phyloP scores from a whole-genome alignment of 352 stramenopile species.

The Saprolegnia diclina region DNA sequence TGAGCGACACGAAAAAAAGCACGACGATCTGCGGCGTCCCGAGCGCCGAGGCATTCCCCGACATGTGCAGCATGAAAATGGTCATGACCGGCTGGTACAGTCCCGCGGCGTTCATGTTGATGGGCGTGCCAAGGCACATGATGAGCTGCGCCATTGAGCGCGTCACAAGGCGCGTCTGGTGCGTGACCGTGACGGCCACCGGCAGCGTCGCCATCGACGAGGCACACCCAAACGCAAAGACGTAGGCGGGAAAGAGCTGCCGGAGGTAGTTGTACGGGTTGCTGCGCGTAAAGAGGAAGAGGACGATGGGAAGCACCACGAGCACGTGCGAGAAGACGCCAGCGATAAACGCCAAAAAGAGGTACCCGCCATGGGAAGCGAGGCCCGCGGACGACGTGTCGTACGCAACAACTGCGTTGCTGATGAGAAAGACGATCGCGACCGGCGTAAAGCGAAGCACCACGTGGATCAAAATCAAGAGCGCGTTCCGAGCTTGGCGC shows the following conservation, averaged over 20 bases:
- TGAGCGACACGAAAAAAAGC: constrained; percentile 38
- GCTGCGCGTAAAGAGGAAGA: constrained; percentile 44
- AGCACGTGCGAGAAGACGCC: constrained; percentile 58
- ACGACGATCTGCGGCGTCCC: constrained; percentile 39
- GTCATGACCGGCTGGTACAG: constrained; percentile 36
- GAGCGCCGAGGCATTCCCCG: constrained; percentile 47
- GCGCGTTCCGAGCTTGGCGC: constrained; percentile 56
- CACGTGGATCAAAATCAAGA: constrained; percentile 67
- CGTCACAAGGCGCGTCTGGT: constrained; percentile 30
- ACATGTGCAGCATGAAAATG: constrained; percentile 55
- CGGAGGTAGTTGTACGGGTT: constrained; percentile 72
- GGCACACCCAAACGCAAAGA: constrained; percentile 64
- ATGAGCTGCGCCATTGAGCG: constrained; percentile 33
- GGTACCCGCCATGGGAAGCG: constrained; percentile 39
- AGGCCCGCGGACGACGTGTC: constrained; percentile 26
- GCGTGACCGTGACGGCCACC: constrained; percentile 53
- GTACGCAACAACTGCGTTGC: constrained; percentile 41
- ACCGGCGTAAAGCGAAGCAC: constrained; percentile 60
- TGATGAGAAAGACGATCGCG: constrained; percentile 60
- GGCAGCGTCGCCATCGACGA: constrained; percentile 72
- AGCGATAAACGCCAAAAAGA: constrained; percentile 33
- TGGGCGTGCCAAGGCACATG: constrained; percentile 36
- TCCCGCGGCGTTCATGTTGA: constrained; percentile 36
- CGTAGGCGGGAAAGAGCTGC: constrained; percentile 60
- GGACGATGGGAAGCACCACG: constrained; percentile 50